A percentile compares a stretch with the other conserved stretches of the same genome.
These are phyloP conservation scores for Mortierella sp. DNA, from an alignment of 371 early-diverging fungal species.

Conservation along the genomic window DNA sequence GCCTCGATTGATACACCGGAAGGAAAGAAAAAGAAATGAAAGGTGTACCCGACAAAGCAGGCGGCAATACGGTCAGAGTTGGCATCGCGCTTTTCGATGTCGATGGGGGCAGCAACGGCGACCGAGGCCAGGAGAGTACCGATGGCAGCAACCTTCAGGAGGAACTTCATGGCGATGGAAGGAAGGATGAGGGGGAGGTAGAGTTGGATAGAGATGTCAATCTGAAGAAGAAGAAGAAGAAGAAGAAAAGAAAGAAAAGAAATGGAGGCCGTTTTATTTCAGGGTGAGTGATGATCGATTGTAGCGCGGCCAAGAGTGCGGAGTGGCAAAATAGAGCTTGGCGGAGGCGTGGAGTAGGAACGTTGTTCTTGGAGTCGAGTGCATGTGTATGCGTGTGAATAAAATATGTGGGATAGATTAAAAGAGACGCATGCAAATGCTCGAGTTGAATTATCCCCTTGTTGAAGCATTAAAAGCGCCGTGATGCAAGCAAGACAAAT, in stretches of 20 bases:
- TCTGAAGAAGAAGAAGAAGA: constrained; percentile 23
- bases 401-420: not conserved
- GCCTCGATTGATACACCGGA: not conserved
- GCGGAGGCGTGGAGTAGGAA: not conserved
- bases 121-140: constrained; percentile 16
- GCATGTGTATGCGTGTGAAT: not conserved
- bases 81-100: constrained; percentile 44
- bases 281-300: not conserved
- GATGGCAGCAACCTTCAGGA: constrained; percentile 8
- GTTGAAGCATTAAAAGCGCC: not conserved
- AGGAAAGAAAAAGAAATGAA: not conserved
- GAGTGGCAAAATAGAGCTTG: not conserved
- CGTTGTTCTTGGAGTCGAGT: not conserved
- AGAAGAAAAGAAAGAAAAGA: constrained; percentile 5
- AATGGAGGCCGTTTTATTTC: not conserved
- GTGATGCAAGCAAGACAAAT: not conserved
- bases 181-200: not conserved
- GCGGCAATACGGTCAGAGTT: constrained; percentile 35
- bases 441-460: no score
- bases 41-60: constrained; percentile 47
- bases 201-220: constrained; percentile 26
- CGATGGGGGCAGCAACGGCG: constrained; percentile 34
- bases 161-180: not conserved
- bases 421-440: not conserved
- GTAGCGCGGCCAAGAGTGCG: not conserved